Evolutionary conservation across 345 rosid genomes (phyloP).

Genomic region (Eucalyptus pauciflora): DNA sequence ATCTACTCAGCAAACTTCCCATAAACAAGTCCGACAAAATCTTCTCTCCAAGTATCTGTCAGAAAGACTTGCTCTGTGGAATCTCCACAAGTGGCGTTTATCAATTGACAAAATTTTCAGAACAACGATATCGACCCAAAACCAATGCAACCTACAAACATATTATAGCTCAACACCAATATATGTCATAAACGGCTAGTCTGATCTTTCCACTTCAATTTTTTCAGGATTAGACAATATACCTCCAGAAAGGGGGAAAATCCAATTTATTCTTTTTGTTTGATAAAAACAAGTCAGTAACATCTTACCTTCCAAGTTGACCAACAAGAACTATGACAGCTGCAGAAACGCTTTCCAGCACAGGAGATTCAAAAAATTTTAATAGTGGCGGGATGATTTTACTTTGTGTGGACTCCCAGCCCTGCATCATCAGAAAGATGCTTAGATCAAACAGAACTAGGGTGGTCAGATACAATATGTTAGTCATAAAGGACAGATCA

Average conservation of each 20-base stretch:
- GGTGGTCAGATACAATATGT: not conserved
- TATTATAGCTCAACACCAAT: not conserved
- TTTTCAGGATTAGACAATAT: not conserved
- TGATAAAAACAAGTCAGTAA: not conserved
- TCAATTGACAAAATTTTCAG: not conserved
- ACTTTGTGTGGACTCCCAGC: constrained; percentile 60
- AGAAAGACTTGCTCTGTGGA: not conserved
- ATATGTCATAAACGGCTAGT: not conserved
- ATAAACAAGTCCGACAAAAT: not conserved
- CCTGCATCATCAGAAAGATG: constrained; percentile 8
- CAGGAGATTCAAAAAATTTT: constrained; percentile 27
- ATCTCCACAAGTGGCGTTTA: not conserved
- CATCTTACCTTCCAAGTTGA: constrained; percentile 45
- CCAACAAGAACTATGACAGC: constrained; percentile 62
- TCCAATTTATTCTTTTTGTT: not conserved
- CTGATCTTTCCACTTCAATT: not conserved
- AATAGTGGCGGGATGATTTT: constrained; percentile 42
- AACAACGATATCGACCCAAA: not conserved
- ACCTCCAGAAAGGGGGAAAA: not conserved
- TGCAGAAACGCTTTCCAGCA: constrained; percentile 14
- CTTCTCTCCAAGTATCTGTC: not conserved
- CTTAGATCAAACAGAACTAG: not conserved
- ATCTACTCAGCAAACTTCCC: not conserved
- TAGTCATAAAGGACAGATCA: not conserved
- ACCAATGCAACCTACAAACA: not conserved